Base-by-base conservation (phyloP, 1,284 basidiomycete species). In the Meripilus lineatus region DNA sequence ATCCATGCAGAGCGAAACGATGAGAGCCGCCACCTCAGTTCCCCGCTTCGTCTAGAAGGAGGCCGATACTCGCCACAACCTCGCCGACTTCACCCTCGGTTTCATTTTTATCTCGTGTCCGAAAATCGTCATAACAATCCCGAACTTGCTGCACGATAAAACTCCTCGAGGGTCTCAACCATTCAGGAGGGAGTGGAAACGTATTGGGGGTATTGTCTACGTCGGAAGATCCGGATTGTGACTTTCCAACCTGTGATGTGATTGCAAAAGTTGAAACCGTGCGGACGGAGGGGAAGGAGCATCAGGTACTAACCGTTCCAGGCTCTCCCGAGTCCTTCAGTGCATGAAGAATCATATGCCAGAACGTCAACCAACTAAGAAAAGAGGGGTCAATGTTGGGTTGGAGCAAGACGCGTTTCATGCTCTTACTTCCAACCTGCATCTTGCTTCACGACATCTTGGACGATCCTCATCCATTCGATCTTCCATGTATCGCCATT, bases 381-480 rank as follows among this genome's bases (percentile, higher is more conserved):
- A 11, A 20, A 15, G 11, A 30, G n/a, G 8, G 28, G n/a, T 30
- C n/a, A 10, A 30, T 30, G n/a, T 30, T n/a, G n/a, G 28, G 28
- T 30, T 30, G 10, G 8, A n/a, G n/a, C 8, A 30, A n/a, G 28
- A 20, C 2, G 35, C 24, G 14, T 34, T 4, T 5, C 11, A 13
- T 11, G 10, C 2, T 50, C 61, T 36, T 33, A 63, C 61, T 63
- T 58, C 61, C 61, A 63, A 7, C 61, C 61, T 1, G 61, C 61
- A 37, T 63, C 61, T 40, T 62, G 60, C 50, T 61, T 53, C n/a
- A 63, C 59, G 18, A 63, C 53, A 22, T 61, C 57, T 45, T 63
- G 61, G 24, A 62, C 60, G 23, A 63, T 58, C n/a, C 44, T 32
- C 4, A 50, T 40, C 55, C 61, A 63, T 42, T 62, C 60, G 7